Percentiles rank a stretch among this genome's conserved stretches.
Evolutionary conservation across 192 early-diverging fungal species (phyloP).

Genomic region (Allomyces macrogynus): DNA sequence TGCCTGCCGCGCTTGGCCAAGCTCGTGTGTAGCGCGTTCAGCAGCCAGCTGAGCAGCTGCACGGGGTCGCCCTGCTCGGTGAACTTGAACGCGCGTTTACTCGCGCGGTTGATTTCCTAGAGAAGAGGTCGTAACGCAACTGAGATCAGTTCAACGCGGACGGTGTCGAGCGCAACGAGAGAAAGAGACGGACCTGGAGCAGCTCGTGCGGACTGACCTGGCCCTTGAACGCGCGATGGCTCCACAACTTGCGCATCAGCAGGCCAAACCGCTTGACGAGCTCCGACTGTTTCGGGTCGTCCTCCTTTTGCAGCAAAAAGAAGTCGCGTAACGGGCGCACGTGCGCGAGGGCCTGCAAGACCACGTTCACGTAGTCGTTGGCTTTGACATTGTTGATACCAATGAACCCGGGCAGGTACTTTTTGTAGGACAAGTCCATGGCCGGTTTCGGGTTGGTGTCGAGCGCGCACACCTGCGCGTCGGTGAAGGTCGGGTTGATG

Average conservation of each 20-base stretch:
- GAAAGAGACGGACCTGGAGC: slow-evolving; percentile 36
- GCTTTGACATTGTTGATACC: slow-evolving; percentile 87
- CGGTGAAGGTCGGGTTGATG: slow-evolving; percentile 58
- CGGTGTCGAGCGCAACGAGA: not conserved
- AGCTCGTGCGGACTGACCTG: slow-evolving; percentile 93
- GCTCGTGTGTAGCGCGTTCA: slow-evolving; percentile 72
- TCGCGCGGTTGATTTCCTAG: slow-evolving; percentile 63
- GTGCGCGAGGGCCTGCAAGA: slow-evolving; percentile 72
- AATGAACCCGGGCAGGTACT: slow-evolving; percentile 75
- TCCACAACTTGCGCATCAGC: slow-evolving; percentile 81
- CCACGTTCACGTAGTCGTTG: slow-evolving; percentile 86
- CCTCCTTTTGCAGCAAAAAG: slow-evolving; percentile 44
- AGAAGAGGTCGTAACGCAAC: not conserved
- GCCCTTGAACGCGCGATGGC: slow-evolving; percentile 69
- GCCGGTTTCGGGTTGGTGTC: slow-evolving; percentile 38
- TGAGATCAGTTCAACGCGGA: not conserved
- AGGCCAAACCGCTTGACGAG: slow-evolving; percentile 52
- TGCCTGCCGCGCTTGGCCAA: slow-evolving; percentile 47
- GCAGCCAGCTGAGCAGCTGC: slow-evolving; percentile 76
- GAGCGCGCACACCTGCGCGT: slow-evolving; percentile 37
- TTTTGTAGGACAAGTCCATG: slow-evolving; percentile 66
- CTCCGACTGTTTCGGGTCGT: slow-evolving; percentile 26
- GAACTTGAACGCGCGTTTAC: slow-evolving; percentile 54
- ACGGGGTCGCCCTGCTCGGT: slow-evolving; percentile 64
- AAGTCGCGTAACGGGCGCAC: slow-evolving; percentile 65